Conservation (phyloP, 257 asterid genomes). For the Perilla frutescens region DNA sequence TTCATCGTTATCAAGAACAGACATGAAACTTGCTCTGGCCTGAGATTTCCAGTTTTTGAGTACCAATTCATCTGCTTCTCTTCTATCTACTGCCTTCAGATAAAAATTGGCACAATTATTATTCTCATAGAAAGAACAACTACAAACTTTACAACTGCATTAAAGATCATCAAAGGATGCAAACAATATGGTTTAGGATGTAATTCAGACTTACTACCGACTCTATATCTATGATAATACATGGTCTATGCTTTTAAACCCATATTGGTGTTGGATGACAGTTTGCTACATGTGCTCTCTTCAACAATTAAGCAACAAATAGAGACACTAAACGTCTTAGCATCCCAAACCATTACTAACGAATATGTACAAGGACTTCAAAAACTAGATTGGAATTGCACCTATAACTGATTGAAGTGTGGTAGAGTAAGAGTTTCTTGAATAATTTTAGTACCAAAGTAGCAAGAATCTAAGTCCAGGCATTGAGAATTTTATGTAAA, state of each 20-base stretch:
- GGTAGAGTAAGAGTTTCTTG: neutral
- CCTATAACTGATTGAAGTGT: slow-evolving; percentile 4
- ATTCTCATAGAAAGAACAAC: slow-evolving; percentile 17
- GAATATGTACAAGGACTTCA: neutral
- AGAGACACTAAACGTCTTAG: neutral
- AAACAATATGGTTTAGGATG: neutral
- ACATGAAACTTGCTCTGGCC: slow-evolving; percentile 53
- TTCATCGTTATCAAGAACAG: slow-evolving; percentile 63
- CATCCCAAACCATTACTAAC: neutral
- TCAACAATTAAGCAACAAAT: neutral
- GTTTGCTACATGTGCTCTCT: neutral
- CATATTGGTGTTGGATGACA: neutral
- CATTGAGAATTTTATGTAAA: neutral
- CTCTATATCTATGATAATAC: neutral
- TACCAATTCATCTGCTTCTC: slow-evolving; percentile 65
- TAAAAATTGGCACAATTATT: slow-evolving; percentile 26
- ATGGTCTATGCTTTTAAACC: neutral
- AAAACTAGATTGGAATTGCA: neutral
- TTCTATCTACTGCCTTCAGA: slow-evolving; percentile 43
- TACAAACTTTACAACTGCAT: slow-evolving; percentile 4
- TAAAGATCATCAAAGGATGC: neutral
- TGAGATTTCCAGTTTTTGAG: slow-evolving; percentile 89
- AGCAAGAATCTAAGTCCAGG: neutral
- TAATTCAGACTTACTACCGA: neutral
- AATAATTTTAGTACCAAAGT: neutral